Evolutionary conservation across 2,329 filamentous ascomycete species (phyloP), one percentile per base, ranked within the genome.

Genomic region (Nothopassalora personata): DNA sequence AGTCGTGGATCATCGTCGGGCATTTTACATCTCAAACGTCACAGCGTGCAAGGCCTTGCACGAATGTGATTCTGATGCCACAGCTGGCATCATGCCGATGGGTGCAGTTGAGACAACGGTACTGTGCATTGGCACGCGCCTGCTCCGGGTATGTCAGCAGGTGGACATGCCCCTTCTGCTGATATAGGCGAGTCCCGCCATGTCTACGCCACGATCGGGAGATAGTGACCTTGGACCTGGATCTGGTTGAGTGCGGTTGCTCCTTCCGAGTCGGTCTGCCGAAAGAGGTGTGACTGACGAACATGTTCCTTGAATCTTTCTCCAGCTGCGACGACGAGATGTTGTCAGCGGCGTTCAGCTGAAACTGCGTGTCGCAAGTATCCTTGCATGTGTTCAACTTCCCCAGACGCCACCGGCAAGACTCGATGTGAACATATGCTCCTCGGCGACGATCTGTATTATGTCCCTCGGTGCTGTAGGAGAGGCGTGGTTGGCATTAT

Each of bases 321-420:
- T 54, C 8, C 39, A 8, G 39, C 18, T 36, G 10, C 46, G 46
- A 30, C 31, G 39, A 36, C 27, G 52, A 46, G 28, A 53, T 45
- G 55, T 45, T 36, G 31, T 52, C 55, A 47, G 49, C 51, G 34
- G 48, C 55, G 23, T 46, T 34, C 55, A 53, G 48, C 34, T 57
- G 55, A 57, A 53, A 53, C 49, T n/a, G 18, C n/a, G n/a, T 15
- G 34, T 34, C 15, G 43, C 36, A 53, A 11, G 31, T 34, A 18
- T 53, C 30, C 51, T 34, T 23, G 53, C 53, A 43, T 43, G 39
- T 43, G 39, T 15, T 4, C 39, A n/a, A 15, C 15, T 18, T 5
- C 39, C n/a, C 39, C 39, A 18, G 39, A 43, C 39, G 15, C 15
- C 13, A n/a, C 15, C 18, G 13, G 4, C 7, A 11, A 34, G 31